A percentile compares a stretch with the other conserved stretches of the same genome.
Evolutionary conservation across 1,139 yeast genomes (phyloP).

Genomic region (Geotrichum carabidarum): DNA sequence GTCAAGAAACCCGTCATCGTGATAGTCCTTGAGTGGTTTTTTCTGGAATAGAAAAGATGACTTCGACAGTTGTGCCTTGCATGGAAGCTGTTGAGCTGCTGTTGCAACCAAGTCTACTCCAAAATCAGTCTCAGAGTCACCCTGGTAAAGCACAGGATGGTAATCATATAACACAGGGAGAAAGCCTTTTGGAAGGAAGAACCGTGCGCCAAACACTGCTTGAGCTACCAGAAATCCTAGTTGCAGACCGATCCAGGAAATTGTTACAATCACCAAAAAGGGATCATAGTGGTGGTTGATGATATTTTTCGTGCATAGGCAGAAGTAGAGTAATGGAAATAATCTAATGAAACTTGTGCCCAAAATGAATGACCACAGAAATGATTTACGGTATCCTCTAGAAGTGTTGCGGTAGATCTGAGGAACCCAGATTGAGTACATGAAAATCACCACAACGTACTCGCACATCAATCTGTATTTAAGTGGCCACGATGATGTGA

Average conservation of each 20-base stretch:
- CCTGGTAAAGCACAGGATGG: constrained; percentile 57
- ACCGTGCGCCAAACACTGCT: constrained; percentile 66
- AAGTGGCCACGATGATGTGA: constrained; percentile 61
- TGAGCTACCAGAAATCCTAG: constrained; percentile 55
- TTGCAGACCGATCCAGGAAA: constrained; percentile 56
- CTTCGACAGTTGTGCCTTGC: background rate
- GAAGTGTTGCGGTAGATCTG: constrained; percentile 76
- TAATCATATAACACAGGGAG: constrained; percentile 79
- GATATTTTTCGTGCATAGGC: constrained; percentile 40
- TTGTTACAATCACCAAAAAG: constrained; percentile 43
- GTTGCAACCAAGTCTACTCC: constrained; percentile 17
- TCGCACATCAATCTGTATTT: constrained; percentile 54
- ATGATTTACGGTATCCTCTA: constrained; percentile 56
- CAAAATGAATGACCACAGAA: constrained; percentile 63
- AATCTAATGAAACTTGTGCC: constrained; percentile 62
- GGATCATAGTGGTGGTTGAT: constrained; percentile 58
- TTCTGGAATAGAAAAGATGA: background rate
- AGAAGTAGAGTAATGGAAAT: constrained; percentile 60
- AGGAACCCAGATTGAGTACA: constrained; percentile 82
- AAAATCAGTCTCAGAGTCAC: constrained; percentile 59
- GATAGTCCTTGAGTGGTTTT: background rate
- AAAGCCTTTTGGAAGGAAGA: constrained; percentile 70
- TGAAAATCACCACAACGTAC: constrained; percentile 45
- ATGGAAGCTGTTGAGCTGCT: background rate
- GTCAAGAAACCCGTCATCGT: background rate